Evolutionary conservation across 176 grass and related monocot genomes (phyloP), one percentile per base, ranked within the genome.

Genomic region (barley (Hordeum vulgare)): DNA sequence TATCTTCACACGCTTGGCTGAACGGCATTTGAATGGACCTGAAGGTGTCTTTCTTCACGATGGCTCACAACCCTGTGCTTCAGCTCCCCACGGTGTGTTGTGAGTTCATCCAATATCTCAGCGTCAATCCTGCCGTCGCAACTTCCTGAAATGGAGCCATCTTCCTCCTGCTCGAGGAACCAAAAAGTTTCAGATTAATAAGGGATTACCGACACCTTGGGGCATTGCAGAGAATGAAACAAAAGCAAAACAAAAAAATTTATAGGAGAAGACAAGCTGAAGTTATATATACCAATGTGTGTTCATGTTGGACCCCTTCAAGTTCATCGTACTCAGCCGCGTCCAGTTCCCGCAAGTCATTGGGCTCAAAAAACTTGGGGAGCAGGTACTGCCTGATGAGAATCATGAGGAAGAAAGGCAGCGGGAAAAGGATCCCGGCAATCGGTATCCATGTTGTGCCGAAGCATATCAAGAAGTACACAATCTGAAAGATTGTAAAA

Each of bases 391-490:
- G 88, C 68, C 94, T 92, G 66, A 97, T 82, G 60, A 56, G 20
- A 45, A 97, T 92, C 71, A 97, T 86, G 53, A 97, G 77, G 83
- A 97, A 97, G 80, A 97, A 97, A 54, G 92, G 91, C 74, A 97
- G 33, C 4, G 94, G 94, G 62, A 97, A 97, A 9, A 97, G 66
- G 36, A 94, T 85, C 44, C 94, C 94, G 7, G 85, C 94, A 39
- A 94, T 85, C 1, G 94, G 94, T 85, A 97, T 97, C 94, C 92
- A 94, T 45, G 90, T 97, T 77, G 94, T 93, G 35, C 94, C 92
- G 8, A 94, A 94, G 76, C 92, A 97, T 70, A 94, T 31, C 62
- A 97, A 47, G 15, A 97, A 84, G 75, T 97, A 94, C 9, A 85
- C 61, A 11, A 97, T 80, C 76, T 97, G 94, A 41, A 94, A 89